Evolutionary conservation across 495 filamentous ascomycete species (phyloP), one percentile per base, ranked within the genome.

Genomic region (Mycothermus thermophilus): DNA sequence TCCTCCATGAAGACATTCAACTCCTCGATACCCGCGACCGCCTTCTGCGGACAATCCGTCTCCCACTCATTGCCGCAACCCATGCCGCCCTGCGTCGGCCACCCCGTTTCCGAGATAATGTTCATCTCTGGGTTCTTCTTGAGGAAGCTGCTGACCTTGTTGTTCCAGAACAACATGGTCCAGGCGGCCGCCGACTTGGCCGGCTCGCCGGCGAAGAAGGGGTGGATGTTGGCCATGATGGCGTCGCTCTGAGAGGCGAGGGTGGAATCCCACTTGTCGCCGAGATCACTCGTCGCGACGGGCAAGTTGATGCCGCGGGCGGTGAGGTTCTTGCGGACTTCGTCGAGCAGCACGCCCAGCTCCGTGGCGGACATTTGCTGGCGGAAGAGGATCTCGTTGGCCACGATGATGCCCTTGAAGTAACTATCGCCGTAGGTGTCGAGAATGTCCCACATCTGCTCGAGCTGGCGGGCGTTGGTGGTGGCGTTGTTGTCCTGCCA

Each of bases 191-290:
- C 88, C 13, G 64, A 48, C 14, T 72, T 62, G 10, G 71, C 77
- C 10, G 65, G 62, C 27, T 83, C 74, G 34, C 90, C 90, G 3
- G 75, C 84, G 47, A 97, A 97, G 67, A 97, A 96, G 2, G 90
- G 90, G 56, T 97, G 90, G 22, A 96, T 77, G 52, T 97, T 97
- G 13, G 83, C 81, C 88, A 96, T 96, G 51, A 95, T 75, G 41
- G 82, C 71, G 44, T 96, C 90, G 27, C 83, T 78, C 30, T 71
- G 63, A 4, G 50, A 35, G 0, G 81, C 77, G 11, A 97, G 67
- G 0, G 63, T 48, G 1, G 63, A 43, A 2, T 75, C 78, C 90
- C 90, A 96, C 50, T 86, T 79, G 42, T 87, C 79, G 11, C 90
- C 90, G 4, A 97, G 69, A 57, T 97, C 90, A 3, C 77, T 80